Conservation (phyloP, 2,329 filamentous ascomycete species). For the Zymoseptoria crescenta region DNA sequence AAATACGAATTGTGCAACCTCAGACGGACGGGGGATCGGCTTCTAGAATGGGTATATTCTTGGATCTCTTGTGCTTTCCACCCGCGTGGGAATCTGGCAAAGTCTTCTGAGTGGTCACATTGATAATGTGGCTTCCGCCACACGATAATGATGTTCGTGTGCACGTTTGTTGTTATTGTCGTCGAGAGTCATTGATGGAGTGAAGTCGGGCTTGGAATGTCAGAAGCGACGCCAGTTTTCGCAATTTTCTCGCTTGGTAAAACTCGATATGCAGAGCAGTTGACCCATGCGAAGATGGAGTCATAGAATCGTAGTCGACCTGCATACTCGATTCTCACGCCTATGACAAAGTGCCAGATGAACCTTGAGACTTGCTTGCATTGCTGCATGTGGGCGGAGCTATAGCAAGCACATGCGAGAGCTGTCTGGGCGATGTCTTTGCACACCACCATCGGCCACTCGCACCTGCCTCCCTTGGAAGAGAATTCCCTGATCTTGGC, state of each 20-base stretch:
- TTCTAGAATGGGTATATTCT: neutral
- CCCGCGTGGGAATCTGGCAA: neutral
- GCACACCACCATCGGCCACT: neutral
- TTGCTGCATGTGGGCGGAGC: neutral
- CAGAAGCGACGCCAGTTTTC: neutral
- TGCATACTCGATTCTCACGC: neutral
- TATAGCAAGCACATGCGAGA: neutral
- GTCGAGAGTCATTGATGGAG: neutral
- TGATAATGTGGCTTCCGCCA: neutral
- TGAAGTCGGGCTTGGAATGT: neutral
- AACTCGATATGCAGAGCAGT: conserved; percentile 1
- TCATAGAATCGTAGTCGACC: neutral
- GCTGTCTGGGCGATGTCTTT: neutral
- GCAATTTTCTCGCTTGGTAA: neutral
- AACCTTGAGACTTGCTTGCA: neutral
- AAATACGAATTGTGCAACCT: neutral
- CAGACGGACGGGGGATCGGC: neutral
- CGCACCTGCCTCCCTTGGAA: neutral
- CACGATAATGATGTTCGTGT: neutral
- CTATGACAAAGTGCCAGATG: neutral
- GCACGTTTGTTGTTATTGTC: neutral
- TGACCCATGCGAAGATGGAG: neutral
- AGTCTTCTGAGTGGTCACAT: neutral
- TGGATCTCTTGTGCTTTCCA: neutral
- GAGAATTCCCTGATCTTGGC: neutral